Conservation (phyloP, 352 stramenopile genomes). For the Globisporangium heterothallicum region DNA sequence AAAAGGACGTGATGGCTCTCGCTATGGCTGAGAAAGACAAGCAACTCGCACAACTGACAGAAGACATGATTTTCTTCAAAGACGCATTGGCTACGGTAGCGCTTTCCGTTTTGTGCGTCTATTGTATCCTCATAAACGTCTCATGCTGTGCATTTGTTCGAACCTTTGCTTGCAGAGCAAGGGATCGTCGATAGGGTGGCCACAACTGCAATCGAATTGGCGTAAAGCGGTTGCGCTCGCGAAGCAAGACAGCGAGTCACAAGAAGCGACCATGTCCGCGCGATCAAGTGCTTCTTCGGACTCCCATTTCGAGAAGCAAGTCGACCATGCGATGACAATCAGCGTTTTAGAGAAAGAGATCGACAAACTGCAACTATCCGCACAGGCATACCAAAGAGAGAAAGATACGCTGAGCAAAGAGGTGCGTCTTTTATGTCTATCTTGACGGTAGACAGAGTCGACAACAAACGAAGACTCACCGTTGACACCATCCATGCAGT, state of each 20-base stretch:
- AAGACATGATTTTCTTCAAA: slow-evolving; percentile 63
- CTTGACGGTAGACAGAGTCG: no score
- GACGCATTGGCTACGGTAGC: slow-evolving; percentile 40
- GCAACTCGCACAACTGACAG: slow-evolving; percentile 25
- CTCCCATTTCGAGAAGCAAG: background rate
- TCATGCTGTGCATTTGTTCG: background rate
- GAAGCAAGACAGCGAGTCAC: slow-evolving; percentile 7
- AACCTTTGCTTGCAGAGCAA: slow-evolving; percentile 11
- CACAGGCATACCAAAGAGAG: background rate
- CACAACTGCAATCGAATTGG: slow-evolving; percentile 16
- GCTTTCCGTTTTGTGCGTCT: background rate
- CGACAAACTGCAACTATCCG: slow-evolving; percentile 2
- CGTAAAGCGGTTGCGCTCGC: slow-evolving; percentile 8
- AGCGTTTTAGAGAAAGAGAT: slow-evolving; percentile 16
- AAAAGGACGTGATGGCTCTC: slow-evolving; percentile 31
- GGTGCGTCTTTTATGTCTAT: no score
- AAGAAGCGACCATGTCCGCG: background rate
- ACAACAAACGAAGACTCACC: no score
- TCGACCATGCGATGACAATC: slow-evolving; percentile 8
- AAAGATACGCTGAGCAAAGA: slow-evolving; percentile 9
- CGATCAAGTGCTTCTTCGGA: background rate
- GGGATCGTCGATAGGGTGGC: slow-evolving; percentile 7
- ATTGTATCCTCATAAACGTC: background rate
- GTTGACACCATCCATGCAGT: no score
- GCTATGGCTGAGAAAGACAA: slow-evolving; percentile 23